Percentiles rank a stretch among this genome's conserved stretches.
Evolutionary conservation across 495 filamentous ascomycete genomes (phyloP).

Genomic region (Stereocaulon alpinum): DNA sequence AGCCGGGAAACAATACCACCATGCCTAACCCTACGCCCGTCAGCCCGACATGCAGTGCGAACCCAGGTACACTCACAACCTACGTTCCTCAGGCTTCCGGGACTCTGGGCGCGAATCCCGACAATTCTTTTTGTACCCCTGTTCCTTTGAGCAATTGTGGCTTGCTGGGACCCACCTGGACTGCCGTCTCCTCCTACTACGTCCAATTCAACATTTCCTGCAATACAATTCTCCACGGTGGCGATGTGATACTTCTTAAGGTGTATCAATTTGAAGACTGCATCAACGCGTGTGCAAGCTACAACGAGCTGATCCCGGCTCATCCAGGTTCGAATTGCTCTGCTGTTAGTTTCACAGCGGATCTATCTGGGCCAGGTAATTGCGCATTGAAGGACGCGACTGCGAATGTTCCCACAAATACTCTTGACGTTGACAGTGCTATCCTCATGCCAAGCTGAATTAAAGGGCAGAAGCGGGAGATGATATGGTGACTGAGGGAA

Average conservation of each 20-base stretch:
- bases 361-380: neutral
- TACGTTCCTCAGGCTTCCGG: neutral
- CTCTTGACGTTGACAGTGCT: neutral
- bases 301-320: neutral
- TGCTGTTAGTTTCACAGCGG: neutral
- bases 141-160: neutral
- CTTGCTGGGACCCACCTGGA: neutral
- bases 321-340: neutral
- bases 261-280: constrained; percentile 2
- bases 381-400: neutral
- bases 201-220: constrained; percentile 1
- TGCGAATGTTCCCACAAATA: neutral
- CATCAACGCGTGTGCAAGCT: neutral
- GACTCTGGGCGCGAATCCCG: neutral
- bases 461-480: neutral
- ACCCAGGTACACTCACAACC: neutral
- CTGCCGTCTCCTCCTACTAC: neutral
- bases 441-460: neutral
- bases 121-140: neutral
- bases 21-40: neutral
- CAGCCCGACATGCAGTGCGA: neutral
- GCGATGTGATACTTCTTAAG: neutral
- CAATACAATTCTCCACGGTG: neutral
- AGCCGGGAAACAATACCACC: neutral
- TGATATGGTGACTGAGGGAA: too few species aligned